phyloP scores from a whole-genome alignment of 2,329 filamentous ascomycete genomes.

The Exophiala oligosperma region DNA sequence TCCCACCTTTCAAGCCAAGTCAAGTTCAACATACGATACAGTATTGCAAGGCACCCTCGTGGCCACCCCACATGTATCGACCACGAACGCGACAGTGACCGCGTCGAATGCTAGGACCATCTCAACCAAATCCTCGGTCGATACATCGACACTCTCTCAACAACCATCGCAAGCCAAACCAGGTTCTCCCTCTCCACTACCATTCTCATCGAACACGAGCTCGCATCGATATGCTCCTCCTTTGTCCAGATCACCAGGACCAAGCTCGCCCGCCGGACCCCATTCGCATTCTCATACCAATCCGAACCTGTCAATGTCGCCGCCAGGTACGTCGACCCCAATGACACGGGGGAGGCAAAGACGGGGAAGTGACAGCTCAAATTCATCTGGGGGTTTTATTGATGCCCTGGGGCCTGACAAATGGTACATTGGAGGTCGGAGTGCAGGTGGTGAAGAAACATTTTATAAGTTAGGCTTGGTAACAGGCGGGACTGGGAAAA shows the following conservation, averaged over 20 bases:
- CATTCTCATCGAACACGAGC: constrained; percentile 19
- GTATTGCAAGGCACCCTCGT: constrained; percentile 34
- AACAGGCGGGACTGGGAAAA: constrained; percentile 42
- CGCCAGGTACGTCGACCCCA: constrained; percentile 33
- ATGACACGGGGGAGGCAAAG: constrained; percentile 38
- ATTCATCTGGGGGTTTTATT: constrained; percentile 48
- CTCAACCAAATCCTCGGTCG: constrained; percentile 43
- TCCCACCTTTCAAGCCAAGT: constrained; percentile 55
- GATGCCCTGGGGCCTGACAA: constrained; percentile 50
- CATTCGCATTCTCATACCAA: constrained; percentile 34
- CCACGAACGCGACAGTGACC: constrained; percentile 40
- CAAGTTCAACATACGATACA: constrained; percentile 39
- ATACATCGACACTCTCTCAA: constrained; percentile 25
- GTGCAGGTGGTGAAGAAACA: constrained; percentile 48
- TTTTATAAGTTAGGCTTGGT: constrained; percentile 52
- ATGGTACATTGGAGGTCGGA: constrained; percentile 53
- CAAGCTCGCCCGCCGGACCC: constrained; percentile 24
- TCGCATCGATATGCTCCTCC: constrained; percentile 25
- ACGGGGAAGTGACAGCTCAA: constrained; percentile 50
- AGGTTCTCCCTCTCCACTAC: constrained; percentile 23
- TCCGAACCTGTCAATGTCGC: constrained; percentile 40
- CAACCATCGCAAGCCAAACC: constrained; percentile 41
- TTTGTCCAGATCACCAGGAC: constrained; percentile 24
- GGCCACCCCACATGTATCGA: constrained; percentile 37
- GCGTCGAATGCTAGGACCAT: constrained; percentile 48